Conservation (phyloP, 306 rosid species). For the Cucumis hystrix region DNA sequence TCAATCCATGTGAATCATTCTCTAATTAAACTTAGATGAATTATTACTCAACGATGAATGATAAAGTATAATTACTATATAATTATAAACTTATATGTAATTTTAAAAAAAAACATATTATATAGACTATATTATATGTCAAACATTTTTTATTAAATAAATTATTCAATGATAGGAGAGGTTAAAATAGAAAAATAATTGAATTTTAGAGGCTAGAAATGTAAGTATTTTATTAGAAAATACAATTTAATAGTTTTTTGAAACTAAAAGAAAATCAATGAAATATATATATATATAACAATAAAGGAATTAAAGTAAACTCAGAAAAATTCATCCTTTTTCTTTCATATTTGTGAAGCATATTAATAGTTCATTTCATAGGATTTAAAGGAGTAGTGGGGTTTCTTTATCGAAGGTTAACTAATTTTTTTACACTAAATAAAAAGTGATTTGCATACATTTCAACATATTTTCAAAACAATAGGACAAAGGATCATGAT, state of each 20-base stretch:
- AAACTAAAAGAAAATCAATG: too few relatives aligned
- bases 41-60: background rate
- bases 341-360: too few relatives aligned
- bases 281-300: too few relatives aligned
- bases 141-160: too few relatives aligned
- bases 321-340: too few relatives aligned
- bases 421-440: background rate
- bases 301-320: too few relatives aligned
- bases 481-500: background rate
- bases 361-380: too few relatives aligned
- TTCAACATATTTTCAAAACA: background rate
- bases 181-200: too few relatives aligned
- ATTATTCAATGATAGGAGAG: too few relatives aligned
- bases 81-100: background rate
- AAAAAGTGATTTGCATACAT: background rate
- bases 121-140: background rate
- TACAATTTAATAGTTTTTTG: too few relatives aligned
- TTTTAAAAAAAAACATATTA: background rate
- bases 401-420: background rate
- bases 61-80: background rate
- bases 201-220: too few relatives aligned
- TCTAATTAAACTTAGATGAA: background rate
- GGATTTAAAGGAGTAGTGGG: background rate
- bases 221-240: too few relatives aligned
- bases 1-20: background rate